A percentile compares a stretch with the other conserved stretches of the same genome.
phyloP scores from a whole-genome alignment of 768 basidiomycete species.

The Termitomyces sp. region DNA sequence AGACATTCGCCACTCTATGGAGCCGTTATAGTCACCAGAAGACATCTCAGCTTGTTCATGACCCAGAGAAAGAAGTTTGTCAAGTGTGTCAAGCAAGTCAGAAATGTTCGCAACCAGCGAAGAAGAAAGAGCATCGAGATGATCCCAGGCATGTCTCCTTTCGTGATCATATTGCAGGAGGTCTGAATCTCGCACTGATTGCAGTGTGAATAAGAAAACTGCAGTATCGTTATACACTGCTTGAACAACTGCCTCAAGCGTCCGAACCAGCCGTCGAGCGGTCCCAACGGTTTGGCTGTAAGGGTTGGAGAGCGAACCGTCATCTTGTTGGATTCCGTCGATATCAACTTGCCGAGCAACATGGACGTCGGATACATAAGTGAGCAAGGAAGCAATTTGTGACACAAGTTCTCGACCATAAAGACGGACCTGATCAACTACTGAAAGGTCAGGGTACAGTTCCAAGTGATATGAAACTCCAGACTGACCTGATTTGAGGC shows the following conservation, averaged over 20 bases:
- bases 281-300: constrained; percentile 65
- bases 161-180: constrained; percentile 24
- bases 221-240: constrained; percentile 70
- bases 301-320: constrained; percentile 38
- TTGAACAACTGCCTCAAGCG: constrained; percentile 66
- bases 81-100: constrained; percentile 53
- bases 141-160: constrained; percentile 32
- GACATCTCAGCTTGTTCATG: constrained; percentile 68
- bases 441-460: constrained; percentile 1
- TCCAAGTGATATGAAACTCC: neutral
- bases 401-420: constrained; percentile 47
- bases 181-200: constrained; percentile 41
- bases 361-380: constrained; percentile 63
- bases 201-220: constrained; percentile 52
- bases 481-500: constrained; percentile 32
- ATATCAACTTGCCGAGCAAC: constrained; percentile 80
- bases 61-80: constrained; percentile 56
- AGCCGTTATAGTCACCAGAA: constrained; percentile 65
- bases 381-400: constrained; percentile 53
- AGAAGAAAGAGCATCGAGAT: constrained; percentile 42
- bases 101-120: constrained; percentile 54
- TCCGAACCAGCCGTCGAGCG: constrained; percentile 63
- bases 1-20: constrained; percentile 76
- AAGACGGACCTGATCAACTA: constrained; percentile 37
- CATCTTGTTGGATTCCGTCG: constrained; percentile 59